Base-by-base conservation (phyloP, 257 asterid species). In the Primulina huaijiensis region DNA sequence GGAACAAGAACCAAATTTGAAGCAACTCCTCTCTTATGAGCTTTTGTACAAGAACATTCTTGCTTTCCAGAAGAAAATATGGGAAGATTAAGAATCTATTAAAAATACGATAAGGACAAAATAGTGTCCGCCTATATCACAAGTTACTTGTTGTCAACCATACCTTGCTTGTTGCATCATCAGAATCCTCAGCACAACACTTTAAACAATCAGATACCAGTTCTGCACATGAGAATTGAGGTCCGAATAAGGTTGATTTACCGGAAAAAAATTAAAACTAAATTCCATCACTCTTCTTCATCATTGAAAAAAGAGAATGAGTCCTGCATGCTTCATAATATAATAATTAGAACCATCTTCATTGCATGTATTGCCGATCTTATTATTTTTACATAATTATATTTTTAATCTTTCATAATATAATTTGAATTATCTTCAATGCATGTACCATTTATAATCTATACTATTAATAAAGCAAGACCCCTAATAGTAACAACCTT, bases 181-280 rank as follows among this genome's bases (percentile, higher is more conserved):
- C 97, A 68, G 97, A 90, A 82, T 92, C 98, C 87, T 92, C 98
- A 30, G 95, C 76, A 74, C 98, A 92, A 74, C 98, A 92, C 73
- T 79, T 90, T 57, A 85, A 73, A 78, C 98, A 92, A 75, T 92
- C 97, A 68, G 95, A 83, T 19, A 90, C 88, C 74, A 92, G 76
- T 82, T 88, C 98, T 88, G 89, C 67, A 78, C 74, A 65, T 65
- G 25, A 19, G 25, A 63, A 71, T 55, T n/a, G 40, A 63, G 23
- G 33, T 17, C n/a, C 4, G 2, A 1, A 43, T 43, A 43, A 43
- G 50, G 53, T 11, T 4, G 53, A 43, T 0, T 43, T 43, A 43
- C 1, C 3, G 0, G n/a, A 43, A 43, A 43, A 43, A 43, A 43
- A 43, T 43, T 5, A 43, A 43, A 43, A 43, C 17, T 43, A 10